Percentiles rank a stretch among this genome's conserved stretches.
Evolutionary conservation across 169 alveolate genomes (phyloP).

Genomic region (Plasmodium cynomolgi): DNA sequence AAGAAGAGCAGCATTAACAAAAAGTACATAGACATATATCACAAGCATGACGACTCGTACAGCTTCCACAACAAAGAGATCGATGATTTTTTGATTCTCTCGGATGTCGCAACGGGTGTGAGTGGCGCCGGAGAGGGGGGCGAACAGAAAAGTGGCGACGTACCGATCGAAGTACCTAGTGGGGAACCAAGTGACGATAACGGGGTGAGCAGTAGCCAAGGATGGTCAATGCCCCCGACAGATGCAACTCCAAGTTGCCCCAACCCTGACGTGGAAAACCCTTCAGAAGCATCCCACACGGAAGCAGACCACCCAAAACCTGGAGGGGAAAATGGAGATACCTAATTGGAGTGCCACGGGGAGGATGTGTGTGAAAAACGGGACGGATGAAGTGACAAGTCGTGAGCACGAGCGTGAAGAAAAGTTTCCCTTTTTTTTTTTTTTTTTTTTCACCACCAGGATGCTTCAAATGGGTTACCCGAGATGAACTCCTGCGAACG

Average conservation of each 20-base stretch:
- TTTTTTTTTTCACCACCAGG: not conserved
- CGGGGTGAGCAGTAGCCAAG: not conserved
- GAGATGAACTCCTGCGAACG: not conserved
- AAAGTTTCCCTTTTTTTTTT: too few relatives aligned
- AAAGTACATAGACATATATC: conserved; percentile 46
- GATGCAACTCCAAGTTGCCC: not conserved
- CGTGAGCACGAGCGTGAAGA: not conserved
- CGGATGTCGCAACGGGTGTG: not conserved
- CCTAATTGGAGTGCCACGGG: not conserved
- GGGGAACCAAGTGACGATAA: not conserved
- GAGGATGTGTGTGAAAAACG: not conserved
- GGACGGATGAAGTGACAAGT: not conserved
- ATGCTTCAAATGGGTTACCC: not conserved
- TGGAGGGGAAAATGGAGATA: not conserved
- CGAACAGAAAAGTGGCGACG: not conserved
- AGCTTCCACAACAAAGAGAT: conserved; percentile 40
- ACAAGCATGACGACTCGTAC: conserved; percentile 49
- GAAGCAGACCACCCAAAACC: not conserved
- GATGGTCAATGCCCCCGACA: not conserved
- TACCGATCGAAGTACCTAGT: not conserved
- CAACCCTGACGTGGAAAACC: not conserved
- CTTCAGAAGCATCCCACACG: not conserved
- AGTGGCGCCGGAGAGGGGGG: not conserved
- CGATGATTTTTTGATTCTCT: conserved; percentile 45
- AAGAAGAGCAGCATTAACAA: conserved; percentile 29